These are phyloP conservation scores for Mycosarcoma mackinlayi DNA, from an alignment of 1,284 basidiomycete species.

Conservation along the genomic window DNA sequence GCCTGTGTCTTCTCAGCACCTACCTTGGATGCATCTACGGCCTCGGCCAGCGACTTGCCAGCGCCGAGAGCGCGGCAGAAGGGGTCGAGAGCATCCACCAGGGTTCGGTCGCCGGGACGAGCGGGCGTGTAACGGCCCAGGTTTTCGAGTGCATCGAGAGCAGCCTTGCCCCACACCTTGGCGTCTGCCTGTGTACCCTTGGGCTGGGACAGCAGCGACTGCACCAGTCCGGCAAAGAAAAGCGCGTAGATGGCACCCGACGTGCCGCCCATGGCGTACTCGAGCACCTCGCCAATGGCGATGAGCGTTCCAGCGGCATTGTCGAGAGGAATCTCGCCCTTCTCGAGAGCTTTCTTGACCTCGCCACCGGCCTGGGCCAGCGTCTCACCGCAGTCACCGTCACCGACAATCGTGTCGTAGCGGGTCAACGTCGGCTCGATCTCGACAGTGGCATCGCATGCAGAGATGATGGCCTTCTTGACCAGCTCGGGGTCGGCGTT, in stretches of 20 bases:
- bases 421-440: constrained; percentile 70
- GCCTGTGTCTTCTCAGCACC: constrained; percentile 72
- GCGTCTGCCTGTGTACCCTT: constrained; percentile 45
- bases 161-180: constrained; percentile 63
- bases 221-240: constrained; percentile 71
- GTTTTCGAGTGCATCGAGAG: constrained; percentile 59
- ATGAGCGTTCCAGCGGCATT: constrained; percentile 61
- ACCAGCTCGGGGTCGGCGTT: constrained; percentile 60
- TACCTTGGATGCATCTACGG: constrained; percentile 69
- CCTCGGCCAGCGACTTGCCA: constrained; percentile 66
- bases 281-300: constrained; percentile 62
- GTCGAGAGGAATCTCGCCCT: constrained; percentile 59
- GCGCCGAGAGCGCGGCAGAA: constrained; percentile 70
- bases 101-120: constrained; percentile 73
- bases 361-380: constrained; percentile 60
- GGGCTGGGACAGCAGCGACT: constrained; percentile 56
- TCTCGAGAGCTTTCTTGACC: constrained; percentile 58
- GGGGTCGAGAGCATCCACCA: constrained; percentile 73
- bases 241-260: constrained; percentile 72
- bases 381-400: constrained; percentile 68
- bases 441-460: constrained; percentile 68
- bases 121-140: constrained; percentile 72
- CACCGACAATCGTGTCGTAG: constrained; percentile 70
- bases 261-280: constrained; percentile 69
- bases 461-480: constrained; percentile 63